Conservation (phyloP, 495 filamentous ascomycete species). For the Eremomyces bilateralis region DNA sequence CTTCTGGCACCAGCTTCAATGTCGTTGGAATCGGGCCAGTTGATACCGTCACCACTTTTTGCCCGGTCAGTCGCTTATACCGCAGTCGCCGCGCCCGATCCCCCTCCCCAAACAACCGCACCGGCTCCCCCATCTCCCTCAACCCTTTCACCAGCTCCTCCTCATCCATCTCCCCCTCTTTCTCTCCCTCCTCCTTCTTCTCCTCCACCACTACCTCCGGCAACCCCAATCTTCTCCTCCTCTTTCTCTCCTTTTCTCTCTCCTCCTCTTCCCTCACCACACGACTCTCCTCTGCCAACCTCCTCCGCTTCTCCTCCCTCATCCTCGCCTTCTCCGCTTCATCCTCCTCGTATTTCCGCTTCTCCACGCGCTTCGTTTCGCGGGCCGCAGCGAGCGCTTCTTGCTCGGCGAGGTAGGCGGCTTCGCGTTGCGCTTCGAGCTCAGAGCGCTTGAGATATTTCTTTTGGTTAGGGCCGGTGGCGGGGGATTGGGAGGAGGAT, state of each 20-base stretch:
- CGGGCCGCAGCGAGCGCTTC: conserved; percentile 42
- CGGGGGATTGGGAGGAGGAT: conserved; percentile 10
- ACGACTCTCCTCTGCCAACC: conserved; percentile 61
- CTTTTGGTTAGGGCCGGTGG: conserved; percentile 22
- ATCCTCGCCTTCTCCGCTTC: conserved; percentile 41
- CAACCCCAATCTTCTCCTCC: conserved; percentile 38
- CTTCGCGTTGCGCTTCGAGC: conserved; percentile 58
- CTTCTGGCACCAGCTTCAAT: conserved; percentile 52
- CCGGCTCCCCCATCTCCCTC: conserved; percentile 50
- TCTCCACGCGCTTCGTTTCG: conserved; percentile 40
- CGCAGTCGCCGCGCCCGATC: conserved; percentile 44
- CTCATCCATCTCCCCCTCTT: conserved; percentile 47
- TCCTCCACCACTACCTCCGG: conserved; percentile 42
- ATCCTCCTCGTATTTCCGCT: conserved; percentile 83
- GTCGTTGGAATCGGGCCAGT: conserved; percentile 46
- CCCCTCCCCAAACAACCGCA: conserved; percentile 62
- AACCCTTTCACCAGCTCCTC: conserved; percentile 45
- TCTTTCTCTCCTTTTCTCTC: conserved; percentile 28
- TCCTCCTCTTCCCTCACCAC: conserved; percentile 49
- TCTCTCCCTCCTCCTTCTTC: conserved; percentile 20
- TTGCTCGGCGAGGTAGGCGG: conserved; percentile 65
- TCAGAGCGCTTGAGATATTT: conserved; percentile 82
- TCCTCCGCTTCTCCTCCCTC: conserved; percentile 58
- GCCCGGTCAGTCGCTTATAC: conserved; percentile 37
- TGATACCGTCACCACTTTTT: conserved; percentile 17